Percentiles rank a stretch among this genome's conserved stretches.
Evolutionary conservation across 2,329 filamentous ascomycete species (phyloP).

Genomic region (Colletotrichum filicis): DNA sequence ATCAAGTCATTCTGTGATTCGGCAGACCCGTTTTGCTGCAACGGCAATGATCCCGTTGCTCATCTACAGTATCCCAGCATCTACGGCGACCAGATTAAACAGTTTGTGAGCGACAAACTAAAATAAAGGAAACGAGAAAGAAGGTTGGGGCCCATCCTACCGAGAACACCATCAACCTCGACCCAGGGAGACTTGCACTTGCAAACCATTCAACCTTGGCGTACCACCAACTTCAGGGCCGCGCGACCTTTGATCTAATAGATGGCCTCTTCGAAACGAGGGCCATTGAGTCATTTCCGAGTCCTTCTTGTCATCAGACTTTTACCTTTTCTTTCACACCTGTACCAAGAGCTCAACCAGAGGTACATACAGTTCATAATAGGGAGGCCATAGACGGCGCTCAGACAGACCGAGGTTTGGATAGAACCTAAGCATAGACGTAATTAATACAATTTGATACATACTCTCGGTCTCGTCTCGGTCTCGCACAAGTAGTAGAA

Average conservation of each 20-base stretch:
- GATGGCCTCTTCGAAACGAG: neutral
- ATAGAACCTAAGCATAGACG: slow-evolving; percentile 11
- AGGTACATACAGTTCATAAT: neutral
- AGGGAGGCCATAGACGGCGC: neutral
- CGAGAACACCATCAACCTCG: neutral
- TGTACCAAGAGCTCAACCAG: neutral
- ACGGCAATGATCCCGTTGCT: slow-evolving; percentile 61
- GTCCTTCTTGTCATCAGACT: neutral
- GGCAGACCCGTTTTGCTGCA: slow-evolving; percentile 71
- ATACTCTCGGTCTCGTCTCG: too few relatives aligned
- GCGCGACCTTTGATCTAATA: neutral
- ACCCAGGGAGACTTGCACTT: neutral
- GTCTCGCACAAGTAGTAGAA: neutral
- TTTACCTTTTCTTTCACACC: neutral
- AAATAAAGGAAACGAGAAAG: neutral
- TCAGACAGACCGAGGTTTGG: slow-evolving; percentile 9
- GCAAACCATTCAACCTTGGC: neutral
- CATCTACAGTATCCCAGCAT: slow-evolving; percentile 49
- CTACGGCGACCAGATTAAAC: slow-evolving; percentile 33
- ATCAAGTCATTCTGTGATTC: slow-evolving; percentile 71
- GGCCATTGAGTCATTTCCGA: neutral
- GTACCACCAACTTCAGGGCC: neutral
- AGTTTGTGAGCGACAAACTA: slow-evolving; percentile 28
- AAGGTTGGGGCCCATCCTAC: too few relatives aligned
- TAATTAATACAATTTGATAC: slow-evolving; percentile 2